Percentiles rank a stretch among this genome's conserved stretches.
These are phyloP conservation scores for Aspergillaceae sp. DNA, from an alignment of 2,329 filamentous ascomycete genomes.

Conservation along the genomic window DNA sequence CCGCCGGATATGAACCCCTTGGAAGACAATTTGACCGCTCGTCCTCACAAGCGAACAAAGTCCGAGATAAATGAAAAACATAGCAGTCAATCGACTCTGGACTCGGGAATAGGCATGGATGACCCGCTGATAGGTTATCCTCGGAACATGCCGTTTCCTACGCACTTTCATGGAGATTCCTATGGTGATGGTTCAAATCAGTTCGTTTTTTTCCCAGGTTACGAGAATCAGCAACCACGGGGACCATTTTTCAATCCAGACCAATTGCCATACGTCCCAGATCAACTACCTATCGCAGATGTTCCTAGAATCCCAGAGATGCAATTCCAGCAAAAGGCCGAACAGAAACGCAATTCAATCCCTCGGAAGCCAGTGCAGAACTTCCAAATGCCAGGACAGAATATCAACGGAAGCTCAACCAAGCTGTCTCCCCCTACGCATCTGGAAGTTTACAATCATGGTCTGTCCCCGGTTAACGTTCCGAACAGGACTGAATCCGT, in stretches of 20 bases:
- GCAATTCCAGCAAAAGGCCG: background rate
- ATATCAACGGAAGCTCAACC: slow-evolving; percentile 20
- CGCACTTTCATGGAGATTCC: slow-evolving; percentile 63
- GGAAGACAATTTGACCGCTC: slow-evolving; percentile 72
- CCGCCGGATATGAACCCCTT: slow-evolving; percentile 95
- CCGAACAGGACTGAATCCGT: slow-evolving; percentile 24
- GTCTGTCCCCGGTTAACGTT: slow-evolving; percentile 17
- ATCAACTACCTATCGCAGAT: slow-evolving; percentile 24
- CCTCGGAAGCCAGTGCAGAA: slow-evolving; percentile 23
- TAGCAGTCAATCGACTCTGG: slow-evolving; percentile 43
- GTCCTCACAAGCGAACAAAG: slow-evolving; percentile 65
- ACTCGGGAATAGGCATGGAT: slow-evolving; percentile 29
- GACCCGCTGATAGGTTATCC: slow-evolving; percentile 36
- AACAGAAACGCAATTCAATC: slow-evolving; percentile 9
- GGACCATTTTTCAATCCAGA: slow-evolving; percentile 37
- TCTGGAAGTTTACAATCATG: slow-evolving; percentile 20
- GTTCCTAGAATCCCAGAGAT: slow-evolving; percentile 3
- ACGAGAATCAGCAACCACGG: slow-evolving; percentile 40
- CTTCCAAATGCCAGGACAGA: slow-evolving; percentile 18
- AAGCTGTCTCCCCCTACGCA: slow-evolving; percentile 24
- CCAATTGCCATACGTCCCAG: slow-evolving; percentile 20
- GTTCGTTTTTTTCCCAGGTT: slow-evolving; percentile 38
- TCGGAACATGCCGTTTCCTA: slow-evolving; percentile 58
- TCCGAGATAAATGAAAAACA: slow-evolving; percentile 56
- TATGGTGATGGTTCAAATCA: slow-evolving; percentile 49